phyloP scores from a whole-genome alignment of 2,329 filamentous ascomycete genomes.

The Leptographium galeiforme region DNA sequence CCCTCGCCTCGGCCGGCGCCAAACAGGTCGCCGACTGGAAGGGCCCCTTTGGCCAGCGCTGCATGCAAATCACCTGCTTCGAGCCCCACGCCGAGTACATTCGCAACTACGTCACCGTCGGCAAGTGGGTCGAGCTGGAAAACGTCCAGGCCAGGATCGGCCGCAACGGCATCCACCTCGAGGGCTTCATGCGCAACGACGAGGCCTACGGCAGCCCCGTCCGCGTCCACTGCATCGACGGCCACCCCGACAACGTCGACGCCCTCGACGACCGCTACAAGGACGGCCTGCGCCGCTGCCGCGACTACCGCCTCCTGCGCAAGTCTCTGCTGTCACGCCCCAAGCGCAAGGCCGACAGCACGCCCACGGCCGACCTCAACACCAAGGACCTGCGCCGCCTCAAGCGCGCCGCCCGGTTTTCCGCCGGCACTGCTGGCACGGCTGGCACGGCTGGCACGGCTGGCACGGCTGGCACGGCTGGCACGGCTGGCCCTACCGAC shows the following conservation, averaged over 20 bases:
- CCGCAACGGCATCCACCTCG: conserved; percentile 40
- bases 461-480: not conserved
- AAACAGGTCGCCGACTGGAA: conserved; percentile 36
- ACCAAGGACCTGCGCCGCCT: not conserved
- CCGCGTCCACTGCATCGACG: conserved; percentile 27
- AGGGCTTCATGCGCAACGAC: conserved; percentile 60
- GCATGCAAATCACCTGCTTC: conserved; percentile 58
- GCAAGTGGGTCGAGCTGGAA: conserved; percentile 49
- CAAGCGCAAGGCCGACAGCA: not conserved
- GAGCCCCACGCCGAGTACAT: conserved; percentile 51
- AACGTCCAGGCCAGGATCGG: conserved; percentile 61
- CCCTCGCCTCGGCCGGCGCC: conserved; percentile 8
- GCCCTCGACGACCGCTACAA: conserved; percentile 34
- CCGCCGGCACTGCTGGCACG: not conserved
- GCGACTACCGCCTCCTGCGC: conserved; percentile 45
- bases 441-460: not conserved
- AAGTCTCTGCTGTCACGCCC: conserved; percentile 13
- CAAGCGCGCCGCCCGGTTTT: not conserved
- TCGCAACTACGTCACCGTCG: conserved; percentile 39
- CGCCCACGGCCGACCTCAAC: not conserved
- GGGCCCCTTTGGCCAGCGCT: conserved; percentile 61
- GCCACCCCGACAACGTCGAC: conserved; percentile 31
- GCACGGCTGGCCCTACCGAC: not conserved
- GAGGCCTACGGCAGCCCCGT: not conserved
- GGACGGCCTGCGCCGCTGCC: conserved; percentile 48